Evolutionary conservation across 805 yeast genomes (phyloP).

Genomic region (Alloascoidea africana): DNA sequence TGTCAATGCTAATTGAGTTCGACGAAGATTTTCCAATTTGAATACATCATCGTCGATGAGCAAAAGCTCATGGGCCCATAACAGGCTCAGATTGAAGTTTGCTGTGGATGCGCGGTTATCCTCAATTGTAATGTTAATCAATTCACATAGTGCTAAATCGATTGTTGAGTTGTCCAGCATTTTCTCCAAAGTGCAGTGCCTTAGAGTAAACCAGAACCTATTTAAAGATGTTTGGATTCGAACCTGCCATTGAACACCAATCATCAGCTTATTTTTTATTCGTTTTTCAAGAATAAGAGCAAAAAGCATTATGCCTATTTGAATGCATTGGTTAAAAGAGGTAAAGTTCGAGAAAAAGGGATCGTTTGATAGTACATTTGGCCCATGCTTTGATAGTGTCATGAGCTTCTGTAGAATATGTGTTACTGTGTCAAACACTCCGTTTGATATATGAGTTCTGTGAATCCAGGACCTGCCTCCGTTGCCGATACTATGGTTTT

Average conservation of each 20-base stretch:
- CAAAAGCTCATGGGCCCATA: background rate
- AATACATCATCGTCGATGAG: background rate
- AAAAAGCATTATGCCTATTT: background rate
- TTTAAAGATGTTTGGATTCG: background rate
- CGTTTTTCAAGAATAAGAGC: background rate
- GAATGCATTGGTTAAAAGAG: background rate
- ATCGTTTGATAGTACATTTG: background rate
- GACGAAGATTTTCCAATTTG: background rate
- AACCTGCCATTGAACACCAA: background rate
- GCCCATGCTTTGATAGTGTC: background rate
- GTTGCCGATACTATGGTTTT: too few relatives aligned
- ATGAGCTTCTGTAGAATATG: background rate
- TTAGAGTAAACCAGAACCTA: constrained; percentile 1
- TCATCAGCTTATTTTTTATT: background rate
- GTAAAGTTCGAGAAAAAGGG: background rate
- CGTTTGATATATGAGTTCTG: background rate
- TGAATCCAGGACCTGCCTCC: background rate
- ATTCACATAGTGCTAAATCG: background rate
- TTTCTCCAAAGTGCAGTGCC: background rate
- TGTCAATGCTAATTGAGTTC: background rate
- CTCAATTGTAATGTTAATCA: background rate
- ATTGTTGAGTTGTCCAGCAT: background rate
- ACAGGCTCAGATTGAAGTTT: background rate
- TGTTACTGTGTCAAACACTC: background rate
- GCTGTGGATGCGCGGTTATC: background rate